Base-by-base conservation (phyloP, 2,329 filamentous ascomycete genomes). In the Colletotrichum sp. region DNA sequence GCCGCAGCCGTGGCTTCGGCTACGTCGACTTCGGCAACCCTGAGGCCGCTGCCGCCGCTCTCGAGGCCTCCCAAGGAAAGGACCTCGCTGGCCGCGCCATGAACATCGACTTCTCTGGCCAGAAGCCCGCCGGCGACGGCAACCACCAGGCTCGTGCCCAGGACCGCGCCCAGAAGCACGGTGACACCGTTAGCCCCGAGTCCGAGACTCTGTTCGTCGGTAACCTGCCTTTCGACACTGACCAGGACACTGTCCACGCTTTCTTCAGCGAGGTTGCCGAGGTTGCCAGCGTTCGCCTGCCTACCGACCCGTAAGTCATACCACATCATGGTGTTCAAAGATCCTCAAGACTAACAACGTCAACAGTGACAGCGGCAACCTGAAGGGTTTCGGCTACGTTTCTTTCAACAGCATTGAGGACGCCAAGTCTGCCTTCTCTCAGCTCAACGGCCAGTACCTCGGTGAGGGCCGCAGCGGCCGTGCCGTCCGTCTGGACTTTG, bases 331-430 rank as follows among this genome's bases (percentile, higher is more conserved):
- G 12, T 28, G 52, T 8, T 24, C 16, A n/a, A n/a, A 52, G 38
- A n/a, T 15, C 21, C 13, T 10, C 10, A 13, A 52, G 9, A 18
- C 73, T 83, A 84, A 87, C 77, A 12, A 36, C 38, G 5, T 30
- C 64, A 16, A 34, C 75, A 93, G 93, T 84, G 95, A 98, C 77
- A 92, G 92, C 77, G 96, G 95, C 79, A 92, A 93, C 80, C 93
- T 94, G 83, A 98, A 98, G 93, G 96, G 96, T 74, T 98, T 98
- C 85, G 96, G 95, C 71, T 98, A 98, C 84, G 93, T 98, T 78
- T 93, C 93, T 82, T 98, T 96, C 89, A 87, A 88, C 80, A 94
- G 94, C 21, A 85, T 97, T 77, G 95, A 98, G 32, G 96, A 98
- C 81, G 95, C 96, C 81, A 94, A 94, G 87, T 87, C 88, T 80